Evolutionary conservation across 441 rosid species (phyloP), one percentile per base, ranked within the genome.

Genomic region (Erodium chrysanthum): DNA sequence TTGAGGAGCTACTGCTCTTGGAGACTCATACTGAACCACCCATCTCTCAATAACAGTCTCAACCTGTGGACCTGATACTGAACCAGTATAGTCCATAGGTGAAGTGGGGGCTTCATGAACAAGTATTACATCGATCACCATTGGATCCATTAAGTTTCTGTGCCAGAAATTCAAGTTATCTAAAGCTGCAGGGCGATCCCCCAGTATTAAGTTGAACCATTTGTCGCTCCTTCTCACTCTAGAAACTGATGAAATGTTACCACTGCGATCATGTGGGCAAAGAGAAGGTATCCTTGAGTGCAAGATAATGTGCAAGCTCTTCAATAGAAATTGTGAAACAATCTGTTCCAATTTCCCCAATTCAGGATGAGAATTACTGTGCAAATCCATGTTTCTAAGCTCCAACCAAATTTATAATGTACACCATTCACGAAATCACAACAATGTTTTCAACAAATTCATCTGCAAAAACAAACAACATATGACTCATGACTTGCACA

Each of bases 31-130:
- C 66, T 88, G 95, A 78, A 89, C 81, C 68, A 81, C 78, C 97
- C 97, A 92, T 75, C 96, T 83, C 81, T 89, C 97, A 33, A 92
- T 83, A 58, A 92, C 89, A 29, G 90, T 85, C 81, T 89, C 92
- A n/a, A 65, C 35, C 15, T 83, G 25, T 17, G 68, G 22, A 10
- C 71, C 70, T 5, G 60, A 68, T 59, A 72, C 67, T 20, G 86
- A 66, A 74, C 62, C 37, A 66, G 77, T 61, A 58, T 74, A 79
- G 58, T 81, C 77, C 60, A 68, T 70, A 0, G 86, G 74, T 18
- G 86, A 81, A 66, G 46, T 64, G 64, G 80, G 48, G 46, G 75
- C 82, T 4, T 82, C 80, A 44, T 76, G 88, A 67, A 88, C 84
- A 23, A 89, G 87, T 17, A 92, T 83, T 22, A 92, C 77, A 73